Evolutionary conservation across 805 yeast genomes (phyloP).

Genomic region (Yarrowia sp.): DNA sequence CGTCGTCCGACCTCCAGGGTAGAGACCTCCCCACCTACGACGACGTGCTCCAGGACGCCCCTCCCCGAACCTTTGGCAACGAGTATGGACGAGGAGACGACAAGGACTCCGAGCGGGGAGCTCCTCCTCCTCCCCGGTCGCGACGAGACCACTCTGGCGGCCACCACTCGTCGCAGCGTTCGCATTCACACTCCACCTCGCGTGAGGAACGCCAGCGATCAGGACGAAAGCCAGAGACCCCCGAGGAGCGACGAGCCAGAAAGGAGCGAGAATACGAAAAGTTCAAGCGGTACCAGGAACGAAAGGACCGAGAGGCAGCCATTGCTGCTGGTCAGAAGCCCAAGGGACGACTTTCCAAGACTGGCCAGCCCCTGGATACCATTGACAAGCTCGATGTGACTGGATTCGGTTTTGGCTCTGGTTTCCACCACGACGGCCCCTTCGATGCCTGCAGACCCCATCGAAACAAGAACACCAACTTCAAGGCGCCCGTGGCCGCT

Average conservation of each 20-base stretch:
- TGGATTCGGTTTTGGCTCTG: conserved; percentile 90
- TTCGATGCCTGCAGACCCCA: conserved; percentile 98
- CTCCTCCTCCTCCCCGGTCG: conserved; percentile 6
- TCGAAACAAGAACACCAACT: conserved; percentile 70
- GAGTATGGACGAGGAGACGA: conserved; percentile 37
- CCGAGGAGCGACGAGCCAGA: conserved; percentile 33
- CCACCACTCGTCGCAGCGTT: conserved; percentile 28
- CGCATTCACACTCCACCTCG: conserved; percentile 34
- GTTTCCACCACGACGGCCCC: conserved; percentile 98
- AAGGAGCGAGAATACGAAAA: conserved; percentile 39
- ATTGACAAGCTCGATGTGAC: conserved; percentile 96
- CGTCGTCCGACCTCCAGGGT: conserved; percentile 32
- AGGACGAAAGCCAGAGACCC: conserved; percentile 31
- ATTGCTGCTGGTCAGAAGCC: conserved; percentile 14
- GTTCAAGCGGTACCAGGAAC: conserved; percentile 39
- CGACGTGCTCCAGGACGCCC: conserved; percentile 38
- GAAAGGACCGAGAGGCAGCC: conserved; percentile 34
- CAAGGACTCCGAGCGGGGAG: conserved; percentile 15
- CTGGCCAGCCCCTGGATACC: conserved; percentile 77
- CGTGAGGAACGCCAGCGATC: conserved; percentile 31
- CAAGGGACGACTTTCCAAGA: conserved; percentile 47
- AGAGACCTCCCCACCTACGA: conserved; percentile 32
- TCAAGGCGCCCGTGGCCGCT: conserved; percentile 90
- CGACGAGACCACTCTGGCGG: conserved; percentile 16
- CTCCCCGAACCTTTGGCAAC: conserved; percentile 34